These are phyloP conservation scores for Eimeria necatrix DNA, from an alignment of 169 alveolate genomes.

Conservation along the genomic window DNA sequence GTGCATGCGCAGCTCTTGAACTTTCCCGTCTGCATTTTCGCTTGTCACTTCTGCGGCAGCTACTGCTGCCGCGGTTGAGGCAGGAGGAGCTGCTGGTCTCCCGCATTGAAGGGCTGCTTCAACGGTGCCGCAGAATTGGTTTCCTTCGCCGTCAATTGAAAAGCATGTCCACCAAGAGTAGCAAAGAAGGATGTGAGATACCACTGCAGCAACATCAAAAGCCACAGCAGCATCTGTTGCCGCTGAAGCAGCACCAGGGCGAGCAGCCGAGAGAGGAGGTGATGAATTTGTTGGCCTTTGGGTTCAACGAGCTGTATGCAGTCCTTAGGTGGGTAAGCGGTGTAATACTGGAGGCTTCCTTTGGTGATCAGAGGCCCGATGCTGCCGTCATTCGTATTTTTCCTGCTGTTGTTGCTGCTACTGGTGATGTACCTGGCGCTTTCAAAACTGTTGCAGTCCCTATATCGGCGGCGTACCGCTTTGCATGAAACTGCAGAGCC, in stretches of 20 bases:
- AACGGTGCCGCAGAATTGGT: slow-evolving; percentile 61
- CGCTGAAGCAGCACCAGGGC: neutral
- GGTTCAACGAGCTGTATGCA: neutral
- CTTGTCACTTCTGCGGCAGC: slow-evolving; percentile 50
- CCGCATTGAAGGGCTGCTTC: slow-evolving; percentile 68
- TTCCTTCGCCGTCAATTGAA: slow-evolving; percentile 72
- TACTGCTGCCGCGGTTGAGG: slow-evolving; percentile 69
- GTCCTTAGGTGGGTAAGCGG: neutral
- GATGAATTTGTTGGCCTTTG: slow-evolving; percentile 17
- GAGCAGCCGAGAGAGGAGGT: slow-evolving; percentile 31
- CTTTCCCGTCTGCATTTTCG: slow-evolving; percentile 22
- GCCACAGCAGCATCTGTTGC: slow-evolving; percentile 30
- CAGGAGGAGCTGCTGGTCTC: slow-evolving; percentile 50
- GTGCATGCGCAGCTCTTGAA: neutral
- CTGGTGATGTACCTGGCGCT: neutral
- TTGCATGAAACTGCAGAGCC: no score
- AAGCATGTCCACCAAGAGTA: neutral
- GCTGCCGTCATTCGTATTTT: neutral
- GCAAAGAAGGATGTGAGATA: neutral
- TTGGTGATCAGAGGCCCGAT: neutral
- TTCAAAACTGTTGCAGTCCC: neutral
- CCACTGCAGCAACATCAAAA: neutral
- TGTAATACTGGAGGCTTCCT: neutral
- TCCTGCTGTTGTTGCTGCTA: slow-evolving; percentile 7
- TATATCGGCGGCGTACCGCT: no score